These are phyloP conservation scores for Galerina marginata DNA, from an alignment of 768 basidiomycete genomes.

Conservation along the genomic window DNA sequence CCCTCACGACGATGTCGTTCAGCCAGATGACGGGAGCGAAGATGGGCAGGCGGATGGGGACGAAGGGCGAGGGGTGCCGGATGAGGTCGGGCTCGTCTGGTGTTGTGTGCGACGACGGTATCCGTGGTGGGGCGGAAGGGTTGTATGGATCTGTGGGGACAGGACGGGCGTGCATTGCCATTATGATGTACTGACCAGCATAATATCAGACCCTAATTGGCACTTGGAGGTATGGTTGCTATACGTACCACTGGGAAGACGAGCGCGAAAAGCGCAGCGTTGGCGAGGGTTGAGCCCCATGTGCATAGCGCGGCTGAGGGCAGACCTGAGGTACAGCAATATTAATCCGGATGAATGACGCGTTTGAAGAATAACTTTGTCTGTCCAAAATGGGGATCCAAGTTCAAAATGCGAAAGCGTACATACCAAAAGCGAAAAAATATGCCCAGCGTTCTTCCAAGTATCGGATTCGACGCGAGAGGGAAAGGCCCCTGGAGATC, in stretches of 20 bases:
- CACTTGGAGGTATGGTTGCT: slow-evolving; percentile 4
- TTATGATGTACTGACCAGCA: slow-evolving; percentile 71
- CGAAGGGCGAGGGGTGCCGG: slow-evolving; percentile 73
- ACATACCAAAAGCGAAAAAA: slow-evolving; percentile 79
- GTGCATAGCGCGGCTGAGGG: slow-evolving; percentile 76
- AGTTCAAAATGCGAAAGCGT: not conserved
- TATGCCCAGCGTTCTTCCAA: slow-evolving; percentile 92
- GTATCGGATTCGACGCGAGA: slow-evolving; percentile 70
- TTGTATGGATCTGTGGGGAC: slow-evolving; percentile 79
- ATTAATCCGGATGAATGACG: too few relatives aligned
- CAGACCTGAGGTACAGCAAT: slow-evolving; percentile 53
- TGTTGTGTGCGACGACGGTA: slow-evolving; percentile 23
- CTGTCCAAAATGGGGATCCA: not conserved
- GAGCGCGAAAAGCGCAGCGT: slow-evolving; percentile 83
- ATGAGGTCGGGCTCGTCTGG: slow-evolving; percentile 40
- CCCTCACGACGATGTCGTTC: slow-evolving; percentile 70
- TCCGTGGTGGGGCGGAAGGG: slow-evolving; percentile 40
- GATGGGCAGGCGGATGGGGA: slow-evolving; percentile 82
- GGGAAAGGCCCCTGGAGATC: slow-evolving; percentile 74
- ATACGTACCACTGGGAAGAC: slow-evolving; percentile 75
- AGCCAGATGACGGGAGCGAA: slow-evolving; percentile 77
- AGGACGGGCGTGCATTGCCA: slow-evolving; percentile 81
- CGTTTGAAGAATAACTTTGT: too few relatives aligned
- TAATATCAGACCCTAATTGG: not conserved
- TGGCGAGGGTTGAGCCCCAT: slow-evolving; percentile 76